A percentile compares a stretch with the other conserved stretches of the same genome.
Evolutionary conservation across 257 asterid species (phyloP).

Genomic region (Nicotiana undulata): DNA sequence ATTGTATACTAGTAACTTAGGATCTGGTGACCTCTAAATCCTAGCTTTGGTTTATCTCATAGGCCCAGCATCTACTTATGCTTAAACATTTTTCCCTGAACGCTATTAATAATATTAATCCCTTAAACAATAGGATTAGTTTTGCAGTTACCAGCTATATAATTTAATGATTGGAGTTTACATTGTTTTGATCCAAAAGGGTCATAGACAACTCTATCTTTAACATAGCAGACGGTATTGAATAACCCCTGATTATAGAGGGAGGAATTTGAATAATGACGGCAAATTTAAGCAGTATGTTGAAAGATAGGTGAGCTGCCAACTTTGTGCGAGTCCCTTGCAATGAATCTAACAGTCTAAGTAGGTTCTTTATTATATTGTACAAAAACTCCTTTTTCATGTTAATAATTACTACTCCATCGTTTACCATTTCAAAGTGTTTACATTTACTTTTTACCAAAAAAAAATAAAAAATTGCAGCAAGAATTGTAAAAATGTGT

Average conservation of each 20-base stretch:
- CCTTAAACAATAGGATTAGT: background rate
- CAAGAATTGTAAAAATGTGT: background rate
- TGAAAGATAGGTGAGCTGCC: background rate
- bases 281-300: background rate
- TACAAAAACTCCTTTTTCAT: background rate
- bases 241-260: too few species aligned
- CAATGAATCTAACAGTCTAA: background rate
- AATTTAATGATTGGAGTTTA: background rate
- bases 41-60: background rate
- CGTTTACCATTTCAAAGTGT: background rate
- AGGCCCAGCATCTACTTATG: background rate
- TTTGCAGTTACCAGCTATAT: background rate
- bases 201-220: background rate
- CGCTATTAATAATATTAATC: background rate
- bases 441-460: background rate
- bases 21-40: background rate
- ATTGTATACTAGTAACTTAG: background rate
- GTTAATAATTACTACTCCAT: background rate
- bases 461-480: too few species aligned
- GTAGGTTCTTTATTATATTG: background rate
- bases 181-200: background rate
- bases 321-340: background rate
- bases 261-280: background rate
- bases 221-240: background rate
- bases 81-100: background rate